phyloP scores from a whole-genome alignment of 140 eudicot species.

The Bidens hawaiensis region DNA sequence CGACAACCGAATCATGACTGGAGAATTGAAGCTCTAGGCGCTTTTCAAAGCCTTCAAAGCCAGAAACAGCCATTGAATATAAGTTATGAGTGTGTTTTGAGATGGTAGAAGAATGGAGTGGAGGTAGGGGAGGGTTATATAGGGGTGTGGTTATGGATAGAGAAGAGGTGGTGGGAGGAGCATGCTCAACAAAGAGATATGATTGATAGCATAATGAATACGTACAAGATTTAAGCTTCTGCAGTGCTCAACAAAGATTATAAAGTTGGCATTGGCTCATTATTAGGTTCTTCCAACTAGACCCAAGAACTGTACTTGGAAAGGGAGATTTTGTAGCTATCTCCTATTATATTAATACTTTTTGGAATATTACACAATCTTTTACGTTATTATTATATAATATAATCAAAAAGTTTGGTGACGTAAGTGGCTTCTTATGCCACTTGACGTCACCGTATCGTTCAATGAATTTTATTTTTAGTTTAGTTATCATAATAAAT shows the following conservation, averaged over 20 bases:
- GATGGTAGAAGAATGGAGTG: constrained; percentile 21
- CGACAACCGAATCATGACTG: constrained; percentile 46
- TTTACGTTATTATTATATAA: neutral
- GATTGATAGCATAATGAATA: constrained; percentile 74
- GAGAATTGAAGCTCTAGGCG: constrained; percentile 78
- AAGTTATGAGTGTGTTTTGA: neutral
- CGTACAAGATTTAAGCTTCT: constrained; percentile 44
- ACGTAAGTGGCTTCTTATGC: no score
- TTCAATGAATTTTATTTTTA: no score
- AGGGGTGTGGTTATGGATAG: constrained; percentile 23
- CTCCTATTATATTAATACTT: neutral
- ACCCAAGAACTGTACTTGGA: constrained; percentile 17
- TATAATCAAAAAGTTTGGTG: no score
- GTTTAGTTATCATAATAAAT: no score
- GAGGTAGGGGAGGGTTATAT: constrained; percentile 23
- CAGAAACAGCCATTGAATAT: constrained; percentile 67
- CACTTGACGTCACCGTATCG: no score
- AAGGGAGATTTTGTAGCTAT: constrained; percentile 12
- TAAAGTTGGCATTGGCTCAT: constrained; percentile 22
- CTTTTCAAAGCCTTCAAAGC: constrained; percentile 91
- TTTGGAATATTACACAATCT: neutral
- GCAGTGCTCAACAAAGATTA: constrained; percentile 26
- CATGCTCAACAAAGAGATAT: constrained; percentile 92
- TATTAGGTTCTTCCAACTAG: constrained; percentile 27
- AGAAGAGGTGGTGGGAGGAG: constrained; percentile 32